Evolutionary conservation across 257 asterid genomes (phyloP), one percentile per base, ranked within the genome.

Genomic region (Solanum arcanum): DNA sequence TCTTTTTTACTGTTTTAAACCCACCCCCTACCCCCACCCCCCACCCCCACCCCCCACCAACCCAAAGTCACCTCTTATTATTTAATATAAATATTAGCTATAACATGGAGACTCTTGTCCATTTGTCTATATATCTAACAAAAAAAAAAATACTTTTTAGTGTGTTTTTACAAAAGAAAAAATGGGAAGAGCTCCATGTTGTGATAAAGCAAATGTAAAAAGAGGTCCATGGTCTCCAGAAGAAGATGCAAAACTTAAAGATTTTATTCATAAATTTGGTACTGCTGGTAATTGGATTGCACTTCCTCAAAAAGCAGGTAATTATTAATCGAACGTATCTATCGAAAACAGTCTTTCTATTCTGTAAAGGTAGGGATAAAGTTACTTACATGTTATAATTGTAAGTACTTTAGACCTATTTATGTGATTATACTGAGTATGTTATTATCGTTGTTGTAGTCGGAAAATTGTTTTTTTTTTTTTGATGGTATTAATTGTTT

Each of bases 151-250:
- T 78, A 27, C 42, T 46, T 66, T 29, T 56, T 78, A 80, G 44
- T 27, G 12, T 46, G 41, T 2, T 33, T 33, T 33, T 4, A 66
- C 37, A 44, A 20, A 72, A 88, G 87, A 87, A 74, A 74, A 91
- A 49, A 95, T 95, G 99, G 99, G 99, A 25, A 96, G 99, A 90
- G 98, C 99, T 86, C 99, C 99, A 27, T 96, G 99, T 86, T 96
- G 99, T 91, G 99, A 96, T 46, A 96, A 96, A 90, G 95, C 98
- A 9, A 96, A 92, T 89, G 99, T 96, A 88, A 96, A 96, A 94
- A 96, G 90, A 86, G 99, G 99, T 73, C 98, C 99, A 84, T 96
- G 99, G 99, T 94, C 99, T 5, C 99, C 99, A 70, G 99, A 95
- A 87, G 99, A 96, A 93, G 99, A 96, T 91, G 95, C 95, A 0